Conservation (phyloP, 1,139 yeast genomes). For the Yamadazyma aaseri region DNA sequence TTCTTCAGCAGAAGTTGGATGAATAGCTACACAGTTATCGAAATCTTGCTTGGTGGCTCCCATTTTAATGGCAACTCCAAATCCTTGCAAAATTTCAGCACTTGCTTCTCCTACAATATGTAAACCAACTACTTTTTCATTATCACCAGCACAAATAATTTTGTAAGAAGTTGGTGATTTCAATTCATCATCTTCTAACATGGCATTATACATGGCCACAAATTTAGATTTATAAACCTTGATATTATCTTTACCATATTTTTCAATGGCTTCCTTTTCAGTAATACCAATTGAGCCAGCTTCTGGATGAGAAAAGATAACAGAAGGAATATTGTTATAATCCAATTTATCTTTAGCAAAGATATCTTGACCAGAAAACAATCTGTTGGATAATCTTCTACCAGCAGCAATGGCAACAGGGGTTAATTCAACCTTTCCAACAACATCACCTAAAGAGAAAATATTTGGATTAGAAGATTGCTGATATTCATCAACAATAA, state of each 20-base stretch:
- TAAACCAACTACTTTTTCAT: conserved; percentile 93
- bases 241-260: conserved; percentile 78
- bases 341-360: conserved; percentile 75
- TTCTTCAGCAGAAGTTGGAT: conserved; percentile 98
- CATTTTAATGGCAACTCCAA: conserved; percentile 96
- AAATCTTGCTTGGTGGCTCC: conserved; percentile 97
- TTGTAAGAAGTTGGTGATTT: conserved; percentile 90
- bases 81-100: conserved; percentile 94
- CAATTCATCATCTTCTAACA: conserved; percentile 60
- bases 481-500: conserved; percentile 85
- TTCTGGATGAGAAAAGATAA: conserved; percentile 94
- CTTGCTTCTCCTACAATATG: conserved; percentile 90
- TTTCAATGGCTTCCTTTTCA: conserved; percentile 69
- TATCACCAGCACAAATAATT: conserved; percentile 70
- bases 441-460: conserved; percentile 90
- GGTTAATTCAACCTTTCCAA: conserved; percentile 87
- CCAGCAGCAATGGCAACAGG: conserved; percentile 99
- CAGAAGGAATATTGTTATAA: conserved; percentile 84
- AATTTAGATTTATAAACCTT: conserved; percentile 82
- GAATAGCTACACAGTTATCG: conserved; percentile 95
- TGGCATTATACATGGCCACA: conserved; percentile 91
- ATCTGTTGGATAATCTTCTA: conserved; percentile 84
- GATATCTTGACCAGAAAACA: conserved; percentile 72
- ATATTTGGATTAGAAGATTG: conserved; percentile 70
- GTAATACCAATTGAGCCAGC: conserved; percentile 90